Evolutionary conservation across 1,284 basidiomycete genomes (phyloP), one percentile per base, ranked within the genome.

Genomic region (Fomitopsis palustris): DNA sequence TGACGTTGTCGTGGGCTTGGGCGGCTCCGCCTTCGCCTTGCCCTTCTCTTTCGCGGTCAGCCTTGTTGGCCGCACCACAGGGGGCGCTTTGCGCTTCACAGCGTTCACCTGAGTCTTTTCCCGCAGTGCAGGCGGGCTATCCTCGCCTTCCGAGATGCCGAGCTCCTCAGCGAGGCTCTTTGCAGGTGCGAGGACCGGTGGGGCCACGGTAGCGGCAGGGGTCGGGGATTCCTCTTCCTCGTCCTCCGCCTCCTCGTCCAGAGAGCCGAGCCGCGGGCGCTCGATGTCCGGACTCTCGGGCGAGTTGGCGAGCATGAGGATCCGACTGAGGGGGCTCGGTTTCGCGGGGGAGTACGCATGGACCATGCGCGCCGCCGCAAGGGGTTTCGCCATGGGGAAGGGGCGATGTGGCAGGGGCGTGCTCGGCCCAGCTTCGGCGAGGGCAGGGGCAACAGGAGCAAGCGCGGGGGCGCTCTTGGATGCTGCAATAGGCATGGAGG

Each of bases 291-390:
- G 77, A 58, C 75, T 80, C 42, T 80, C 76, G 8, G 87, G 87
- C 0, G 87, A 88, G 62, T 85, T 77, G 2, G 78, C 78, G 42
- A 91, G 76, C 83, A 86, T 81, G 37, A 92, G 77, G 56, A 92
- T 90, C 10, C 88, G 81, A 60, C 86, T 90, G 37, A 92, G 77
- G 1, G 89, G 89, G 64, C 88, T 90, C 0, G 90, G 89, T 71
- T 84, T 85, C 3, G 78, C 85, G 31, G 90, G 89, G 0, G 90
- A 91, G 65, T 92, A 92, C 0, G 88, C 88, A 62, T 92, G 89
- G 2, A 83, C 77, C 86, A 90, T 89, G 57, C 79, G 83, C 57
- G 78, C 71, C 0, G 82, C 85, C 0, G 82, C 86, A 54, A 85
- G 73, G 4, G 88, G 86, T 66, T 88, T 90, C 3, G 87, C 88